These are phyloP conservation scores for Gossypium ekmanianum DNA, from an alignment of 345 rosid genomes.

Conservation along the genomic window DNA sequence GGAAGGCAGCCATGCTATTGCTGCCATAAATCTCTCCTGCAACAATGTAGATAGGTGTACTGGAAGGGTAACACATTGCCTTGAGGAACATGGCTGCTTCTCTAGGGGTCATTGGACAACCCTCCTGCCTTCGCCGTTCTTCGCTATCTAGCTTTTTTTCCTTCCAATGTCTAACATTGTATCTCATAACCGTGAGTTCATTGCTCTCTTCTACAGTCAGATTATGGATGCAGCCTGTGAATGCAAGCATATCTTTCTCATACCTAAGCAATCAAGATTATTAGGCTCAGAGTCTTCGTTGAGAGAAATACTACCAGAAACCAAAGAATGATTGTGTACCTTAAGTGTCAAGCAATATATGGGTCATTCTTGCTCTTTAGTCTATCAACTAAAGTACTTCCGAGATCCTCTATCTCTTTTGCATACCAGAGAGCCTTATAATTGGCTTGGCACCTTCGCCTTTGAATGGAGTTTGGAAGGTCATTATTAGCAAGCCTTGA, in stretches of 20 bases:
- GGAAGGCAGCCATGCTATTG: background rate
- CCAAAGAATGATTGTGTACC: background rate
- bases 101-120: background rate
- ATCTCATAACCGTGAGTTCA: background rate
- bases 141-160: background rate
- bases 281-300: background rate
- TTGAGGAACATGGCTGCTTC: background rate
- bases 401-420: background rate
- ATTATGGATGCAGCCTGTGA: background rate
- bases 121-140: background rate
- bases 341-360: background rate
- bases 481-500: background rate
- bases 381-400: background rate
- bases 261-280: background rate
- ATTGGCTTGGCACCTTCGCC: background rate
- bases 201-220: background rate
- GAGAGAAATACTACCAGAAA: background rate
- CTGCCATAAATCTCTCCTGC: conserved; percentile 1
- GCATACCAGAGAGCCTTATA: background rate
- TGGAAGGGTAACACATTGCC: background rate
- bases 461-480: background rate
- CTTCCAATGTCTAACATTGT: background rate
- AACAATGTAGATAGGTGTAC: background rate
- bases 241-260: background rate
- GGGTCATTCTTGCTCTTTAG: background rate